Percentiles rank a stretch among this genome's conserved stretches.
Evolutionary conservation across 768 basidiomycete species (phyloP).

Genomic region (Mycena metata): DNA sequence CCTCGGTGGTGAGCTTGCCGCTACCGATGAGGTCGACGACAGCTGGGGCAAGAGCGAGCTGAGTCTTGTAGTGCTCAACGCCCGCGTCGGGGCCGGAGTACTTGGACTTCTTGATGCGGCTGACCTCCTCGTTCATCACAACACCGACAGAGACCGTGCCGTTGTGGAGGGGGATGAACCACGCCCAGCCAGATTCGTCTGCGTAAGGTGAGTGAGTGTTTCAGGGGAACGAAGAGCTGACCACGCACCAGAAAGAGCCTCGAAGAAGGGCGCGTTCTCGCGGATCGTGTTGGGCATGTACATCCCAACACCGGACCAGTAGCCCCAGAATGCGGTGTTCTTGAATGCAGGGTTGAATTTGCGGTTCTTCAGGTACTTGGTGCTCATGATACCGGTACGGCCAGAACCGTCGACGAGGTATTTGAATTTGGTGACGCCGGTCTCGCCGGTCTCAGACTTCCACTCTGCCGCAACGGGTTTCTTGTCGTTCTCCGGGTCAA

Average conservation of each 20-base stretch:
- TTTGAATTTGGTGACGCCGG: no score
- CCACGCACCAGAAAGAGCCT: constrained; percentile 34
- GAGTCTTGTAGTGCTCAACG: constrained; percentile 46
- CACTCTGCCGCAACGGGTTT: no score
- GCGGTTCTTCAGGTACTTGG: constrained; percentile 70
- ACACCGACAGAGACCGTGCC: constrained; percentile 53
- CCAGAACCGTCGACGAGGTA: constrained; percentile 76
- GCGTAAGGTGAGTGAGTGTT: no score
- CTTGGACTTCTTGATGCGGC: constrained; percentile 36
- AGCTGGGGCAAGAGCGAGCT: constrained; percentile 45
- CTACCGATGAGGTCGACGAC: constrained; percentile 42
- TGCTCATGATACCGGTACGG: constrained; percentile 72
- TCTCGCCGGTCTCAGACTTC: no score
- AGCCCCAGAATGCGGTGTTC: constrained; percentile 43
- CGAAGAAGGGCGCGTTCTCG: constrained; percentile 53
- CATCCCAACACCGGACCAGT: constrained; percentile 48
- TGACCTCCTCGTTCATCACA: constrained; percentile 47
- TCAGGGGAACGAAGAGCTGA: no score
- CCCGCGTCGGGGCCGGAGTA: constrained; percentile 21
- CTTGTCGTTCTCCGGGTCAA: no score
- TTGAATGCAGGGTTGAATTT: constrained; percentile 53
- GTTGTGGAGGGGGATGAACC: constrained; percentile 53
- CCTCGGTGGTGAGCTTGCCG: constrained; percentile 42
- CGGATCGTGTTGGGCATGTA: constrained; percentile 49
- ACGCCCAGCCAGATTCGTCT: constrained; percentile 60